Evolutionary conservation across 345 rosid genomes (phyloP).

Genomic region (Odontarrhena argentea): DNA sequence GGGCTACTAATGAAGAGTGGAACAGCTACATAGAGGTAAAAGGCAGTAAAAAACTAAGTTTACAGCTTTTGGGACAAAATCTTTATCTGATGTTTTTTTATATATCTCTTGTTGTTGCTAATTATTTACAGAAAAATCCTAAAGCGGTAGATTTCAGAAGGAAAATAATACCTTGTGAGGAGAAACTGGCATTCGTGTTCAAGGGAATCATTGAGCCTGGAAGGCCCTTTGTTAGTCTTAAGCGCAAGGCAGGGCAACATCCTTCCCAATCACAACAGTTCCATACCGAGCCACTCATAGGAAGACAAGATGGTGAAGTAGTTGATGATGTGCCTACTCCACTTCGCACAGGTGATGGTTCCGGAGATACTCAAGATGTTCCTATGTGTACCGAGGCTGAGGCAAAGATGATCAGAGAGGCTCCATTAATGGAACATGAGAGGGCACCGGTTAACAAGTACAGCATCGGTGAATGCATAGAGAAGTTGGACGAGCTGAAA

Average conservation of each 20-base stretch:
- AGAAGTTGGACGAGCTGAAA: constrained; percentile 53
- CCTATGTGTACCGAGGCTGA: no score
- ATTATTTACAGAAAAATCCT: constrained; percentile 44
- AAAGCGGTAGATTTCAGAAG: constrained; percentile 41
- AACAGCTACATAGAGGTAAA: constrained; percentile 37
- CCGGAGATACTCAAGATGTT: constrained; percentile 30
- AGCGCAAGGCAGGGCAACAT: constrained; percentile 30
- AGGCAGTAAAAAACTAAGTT: not conserved
- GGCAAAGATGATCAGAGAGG: no score
- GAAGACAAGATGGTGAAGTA: constrained; percentile 28
- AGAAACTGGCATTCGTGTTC: constrained; percentile 50
- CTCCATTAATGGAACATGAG: no score
- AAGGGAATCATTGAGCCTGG: constrained; percentile 38
- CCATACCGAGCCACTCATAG: constrained; percentile 41
- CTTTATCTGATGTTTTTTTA: not conserved
- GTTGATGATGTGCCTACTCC: not conserved
- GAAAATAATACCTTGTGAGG: constrained; percentile 40
- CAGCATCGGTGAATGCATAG: constrained; percentile 53
- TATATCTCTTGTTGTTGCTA: not conserved
- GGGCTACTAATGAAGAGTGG: constrained; percentile 53
- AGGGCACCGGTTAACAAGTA: constrained; percentile 27
- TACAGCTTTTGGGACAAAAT: not conserved
- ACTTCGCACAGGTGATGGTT: constrained; percentile 3
- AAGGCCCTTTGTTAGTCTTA: constrained; percentile 36
- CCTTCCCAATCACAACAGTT: constrained; percentile 34